Conservation (phyloP, 1,284 basidiomycete species). For the Cutaneotrichosporon mucoides region DNA sequence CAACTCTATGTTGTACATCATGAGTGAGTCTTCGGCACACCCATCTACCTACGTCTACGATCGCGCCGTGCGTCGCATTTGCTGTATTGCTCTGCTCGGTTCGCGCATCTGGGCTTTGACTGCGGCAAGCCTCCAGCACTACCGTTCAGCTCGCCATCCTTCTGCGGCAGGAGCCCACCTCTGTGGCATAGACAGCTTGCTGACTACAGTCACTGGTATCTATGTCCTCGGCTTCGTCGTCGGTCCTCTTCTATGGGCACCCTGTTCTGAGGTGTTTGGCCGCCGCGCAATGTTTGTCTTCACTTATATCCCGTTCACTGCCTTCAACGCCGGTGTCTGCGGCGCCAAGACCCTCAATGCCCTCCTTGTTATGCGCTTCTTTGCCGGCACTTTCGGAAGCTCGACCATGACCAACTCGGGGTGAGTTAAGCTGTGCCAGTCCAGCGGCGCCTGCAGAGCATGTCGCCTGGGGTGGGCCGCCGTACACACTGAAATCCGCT, state of each 20-base stretch:
- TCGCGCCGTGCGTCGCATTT: too few species aligned
- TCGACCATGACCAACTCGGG: constrained; percentile 51
- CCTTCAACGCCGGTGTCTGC: constrained; percentile 50
- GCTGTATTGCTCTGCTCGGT: too few species aligned
- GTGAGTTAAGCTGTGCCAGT: background rate
- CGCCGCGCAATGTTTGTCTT: constrained; percentile 47
- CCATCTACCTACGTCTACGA: background rate
- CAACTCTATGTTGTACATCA: constrained; percentile 25
- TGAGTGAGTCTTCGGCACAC: constrained; percentile 6
- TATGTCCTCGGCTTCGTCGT: constrained; percentile 21
- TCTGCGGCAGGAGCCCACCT: too few species aligned
- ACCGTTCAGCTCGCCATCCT: too few species aligned
- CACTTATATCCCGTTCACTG: constrained; percentile 47
- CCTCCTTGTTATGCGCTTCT: constrained; percentile 50
- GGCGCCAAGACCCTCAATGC: constrained; percentile 47
- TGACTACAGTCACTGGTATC: constrained; percentile 13
- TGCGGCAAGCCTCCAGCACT: too few species aligned
- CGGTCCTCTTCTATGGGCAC: constrained; percentile 32
- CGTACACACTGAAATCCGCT: too few species aligned
- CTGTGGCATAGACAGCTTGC: background rate
- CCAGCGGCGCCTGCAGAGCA: too few species aligned
- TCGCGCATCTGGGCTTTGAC: too few species aligned
- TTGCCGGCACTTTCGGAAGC: constrained; percentile 49
- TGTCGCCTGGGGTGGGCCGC: too few species aligned
- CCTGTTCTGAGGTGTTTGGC: constrained; percentile 35